Evolutionary conservation across 345 rosid genomes (phyloP), one percentile per base, ranked within the genome.

Genomic region (Balakata baccata): DNA sequence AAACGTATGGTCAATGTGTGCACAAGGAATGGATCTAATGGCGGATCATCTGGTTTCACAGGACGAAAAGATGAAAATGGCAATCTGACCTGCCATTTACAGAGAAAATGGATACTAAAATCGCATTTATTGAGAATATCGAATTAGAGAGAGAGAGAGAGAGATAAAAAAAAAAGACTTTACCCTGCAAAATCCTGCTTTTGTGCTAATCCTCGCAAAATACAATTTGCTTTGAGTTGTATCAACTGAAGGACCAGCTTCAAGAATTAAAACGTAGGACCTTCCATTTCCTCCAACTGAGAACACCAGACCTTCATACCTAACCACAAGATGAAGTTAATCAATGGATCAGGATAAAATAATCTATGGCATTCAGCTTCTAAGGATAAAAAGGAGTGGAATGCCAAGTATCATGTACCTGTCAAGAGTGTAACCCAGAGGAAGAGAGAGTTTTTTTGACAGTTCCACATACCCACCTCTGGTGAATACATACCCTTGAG

Each of bases 221-320:
- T 92, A 90, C 73, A 87, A 81, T 84, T 88, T 90, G 89, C 97
- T 94, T 80, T 86, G 95, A 69, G 89, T 84, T 80, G 86, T 89
- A 81, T 92, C 94, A 10, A 87, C 92, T 16, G 90, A 86, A 75
- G 99, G 98, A 77, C 98, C 98, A 68, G 99, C 94, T 87, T 92
- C 98, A 83, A 95, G 96, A 79, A 92, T 92, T 64, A 95, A 77
- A 69, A 90, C 90, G 76, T 88, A 95, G 2, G 99, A 86, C 82
- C 99, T 89, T 78, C 98, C 99, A 70, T 95, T 95, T 71, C 99
- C 99, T 58, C 99, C 99, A 72, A 92, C 89, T 57, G 99, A 95
- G 39, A 95, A 87, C 63, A 95, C 90, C 66, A 89, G 86, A 69
- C 99, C 99, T 79, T 95, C 99, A 74, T 88, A 88, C 86, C 98